phyloP scores from a whole-genome alignment of 805 yeast genomes.

The Saturnispora silvae region DNA sequence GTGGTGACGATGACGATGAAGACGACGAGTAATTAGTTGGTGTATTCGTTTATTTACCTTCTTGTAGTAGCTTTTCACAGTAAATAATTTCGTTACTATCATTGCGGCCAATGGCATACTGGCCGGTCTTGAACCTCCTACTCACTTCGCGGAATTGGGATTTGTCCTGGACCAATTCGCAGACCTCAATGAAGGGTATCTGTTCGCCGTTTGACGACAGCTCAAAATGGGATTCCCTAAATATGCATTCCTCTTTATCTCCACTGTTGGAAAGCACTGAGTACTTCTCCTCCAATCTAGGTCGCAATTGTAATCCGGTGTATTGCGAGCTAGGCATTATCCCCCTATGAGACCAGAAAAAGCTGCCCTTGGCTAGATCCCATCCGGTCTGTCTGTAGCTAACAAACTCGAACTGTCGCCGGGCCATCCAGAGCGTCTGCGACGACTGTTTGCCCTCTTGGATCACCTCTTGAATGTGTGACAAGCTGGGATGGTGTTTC shows the following conservation, averaged over 20 bases:
- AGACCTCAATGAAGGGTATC: too few species aligned
- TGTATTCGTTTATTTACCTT: neutral
- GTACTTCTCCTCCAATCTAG: too few species aligned
- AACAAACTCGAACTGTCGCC: conserved; percentile 9
- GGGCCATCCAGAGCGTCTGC: neutral
- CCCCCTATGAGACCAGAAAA: conserved; percentile 5
- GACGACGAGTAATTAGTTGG: conserved; percentile 2
- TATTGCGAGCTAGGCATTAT: conserved; percentile 2
- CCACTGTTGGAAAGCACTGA: too few species aligned
- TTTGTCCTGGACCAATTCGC: too few species aligned
- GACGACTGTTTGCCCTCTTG: conserved; percentile 1
- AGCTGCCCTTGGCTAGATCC: neutral
- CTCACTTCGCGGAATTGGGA: too few species aligned
- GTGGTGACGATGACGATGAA: conserved; percentile 32
- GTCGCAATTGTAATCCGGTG: neutral
- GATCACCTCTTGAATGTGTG: conserved; percentile 6
- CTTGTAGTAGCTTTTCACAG: too few species aligned
- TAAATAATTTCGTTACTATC: too few species aligned
- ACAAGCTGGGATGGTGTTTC: neutral
- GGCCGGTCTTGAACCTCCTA: too few species aligned
- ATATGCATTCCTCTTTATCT: neutral
- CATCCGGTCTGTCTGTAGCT: conserved; percentile 1
- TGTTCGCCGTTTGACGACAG: too few species aligned
- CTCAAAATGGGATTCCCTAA: too few species aligned
- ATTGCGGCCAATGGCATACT: too few species aligned